Percentiles rank a stretch among this genome's conserved stretches.
phyloP scores from a whole-genome alignment of 768 basidiomycete genomes.

The Boletus rex-veris region DNA sequence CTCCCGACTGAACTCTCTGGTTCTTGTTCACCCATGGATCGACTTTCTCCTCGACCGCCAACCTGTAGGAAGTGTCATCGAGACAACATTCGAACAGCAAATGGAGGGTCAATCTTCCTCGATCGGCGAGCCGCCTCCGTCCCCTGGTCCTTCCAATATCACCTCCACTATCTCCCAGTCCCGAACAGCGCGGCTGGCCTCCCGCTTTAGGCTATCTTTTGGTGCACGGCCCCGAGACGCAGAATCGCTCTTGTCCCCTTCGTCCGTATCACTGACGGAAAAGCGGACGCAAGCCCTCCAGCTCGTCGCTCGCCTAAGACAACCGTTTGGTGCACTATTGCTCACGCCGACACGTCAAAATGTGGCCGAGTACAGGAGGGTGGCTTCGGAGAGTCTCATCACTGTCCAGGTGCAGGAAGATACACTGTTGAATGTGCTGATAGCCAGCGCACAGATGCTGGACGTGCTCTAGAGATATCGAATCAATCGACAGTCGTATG shows the following conservation, averaged over 20 bases:
- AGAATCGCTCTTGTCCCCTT: neutral
- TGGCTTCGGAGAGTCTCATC: slow-evolving; percentile 6
- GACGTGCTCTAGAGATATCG: neutral
- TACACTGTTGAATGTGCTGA: neutral
- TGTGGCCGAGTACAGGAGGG: slow-evolving; percentile 3
- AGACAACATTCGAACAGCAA: no score
- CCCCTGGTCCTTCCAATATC: neutral
- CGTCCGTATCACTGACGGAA: neutral
- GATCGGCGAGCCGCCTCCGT: no score
- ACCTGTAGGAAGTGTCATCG: no score
- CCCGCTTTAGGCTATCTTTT: no score
- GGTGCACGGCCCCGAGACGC: no score
- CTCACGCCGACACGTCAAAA: neutral
- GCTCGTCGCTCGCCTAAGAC: neutral
- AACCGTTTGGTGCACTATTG: neutral
- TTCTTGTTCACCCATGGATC: no score
- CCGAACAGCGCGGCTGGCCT: no score
- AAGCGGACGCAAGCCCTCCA: neutral
- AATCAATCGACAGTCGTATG: no score
- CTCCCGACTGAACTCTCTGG: neutral
- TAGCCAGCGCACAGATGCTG: neutral
- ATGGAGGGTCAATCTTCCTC: no score
- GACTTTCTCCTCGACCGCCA: no score
- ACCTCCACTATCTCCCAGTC: neutral
- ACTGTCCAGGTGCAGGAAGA: slow-evolving; percentile 1